Evolutionary conservation across 768 basidiomycete genomes (phyloP).

Genomic region (Phaffia tasmanica): DNA sequence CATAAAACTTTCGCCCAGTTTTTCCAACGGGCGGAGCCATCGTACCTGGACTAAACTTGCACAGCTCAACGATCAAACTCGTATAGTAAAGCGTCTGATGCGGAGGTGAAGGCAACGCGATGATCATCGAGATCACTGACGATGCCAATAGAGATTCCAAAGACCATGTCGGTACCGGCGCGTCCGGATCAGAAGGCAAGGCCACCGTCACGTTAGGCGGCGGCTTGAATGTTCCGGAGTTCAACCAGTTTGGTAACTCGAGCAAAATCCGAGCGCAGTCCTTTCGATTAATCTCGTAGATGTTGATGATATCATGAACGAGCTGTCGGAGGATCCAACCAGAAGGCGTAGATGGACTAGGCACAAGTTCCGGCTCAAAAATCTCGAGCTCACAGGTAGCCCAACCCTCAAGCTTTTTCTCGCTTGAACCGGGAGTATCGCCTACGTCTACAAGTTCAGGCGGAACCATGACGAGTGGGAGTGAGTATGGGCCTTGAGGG

Average conservation of each 20-base stretch:
- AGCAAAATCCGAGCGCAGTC: constrained; percentile 72
- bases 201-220: constrained; percentile 40
- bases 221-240: constrained; percentile 72
- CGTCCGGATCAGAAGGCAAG: constrained; percentile 38
- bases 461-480: constrained; percentile 72
- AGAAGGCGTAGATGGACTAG: constrained; percentile 57
- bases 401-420: constrained; percentile 19
- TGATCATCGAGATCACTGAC: constrained; percentile 60
- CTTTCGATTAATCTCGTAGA: constrained; percentile 92
- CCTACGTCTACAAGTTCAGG: constrained; percentile 79
- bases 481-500: constrained; percentile 46
- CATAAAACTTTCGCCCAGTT: constrained; percentile 78
- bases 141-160: constrained; percentile 81
- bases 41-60: constrained; percentile 81
- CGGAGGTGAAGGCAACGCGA: constrained; percentile 64
- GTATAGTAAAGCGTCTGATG: constrained; percentile 77
- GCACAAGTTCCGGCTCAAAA: constrained; percentile 65
- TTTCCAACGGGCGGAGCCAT: constrained; percentile 95
- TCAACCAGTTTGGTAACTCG: constrained; percentile 47
- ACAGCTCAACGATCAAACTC: constrained; percentile 79
- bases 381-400: constrained; percentile 34
- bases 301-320: constrained; percentile 64
- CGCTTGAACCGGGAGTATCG: constrained; percentile 31
- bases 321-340: constrained; percentile 71
- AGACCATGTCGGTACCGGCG: constrained; percentile 62